Percentiles rank a stretch among this genome's conserved stretches.
Conservation (phyloP, 495 filamentous ascomycete species). For the Penicillium nucicola region DNA sequence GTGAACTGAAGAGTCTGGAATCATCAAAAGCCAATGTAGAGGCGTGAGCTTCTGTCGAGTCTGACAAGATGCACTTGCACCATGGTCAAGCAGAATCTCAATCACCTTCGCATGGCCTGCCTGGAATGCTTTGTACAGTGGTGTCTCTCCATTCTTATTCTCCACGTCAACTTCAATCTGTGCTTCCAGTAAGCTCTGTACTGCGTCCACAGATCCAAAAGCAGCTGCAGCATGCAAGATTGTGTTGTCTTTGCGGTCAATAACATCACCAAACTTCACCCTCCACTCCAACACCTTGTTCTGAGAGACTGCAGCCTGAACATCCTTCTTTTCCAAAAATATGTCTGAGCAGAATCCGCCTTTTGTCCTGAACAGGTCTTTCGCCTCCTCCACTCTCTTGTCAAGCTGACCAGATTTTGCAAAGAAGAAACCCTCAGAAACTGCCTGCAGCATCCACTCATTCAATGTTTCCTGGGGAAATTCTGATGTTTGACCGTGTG, state of each 20-base stretch:
- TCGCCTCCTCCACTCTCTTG: slow-evolving; percentile 8
- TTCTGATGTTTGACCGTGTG: slow-evolving; percentile 5
- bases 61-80: slow-evolving; percentile 14
- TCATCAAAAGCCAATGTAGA: slow-evolving; percentile 16
- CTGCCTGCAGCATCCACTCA: slow-evolving; percentile 13
- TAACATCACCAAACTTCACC: neutral
- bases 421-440: slow-evolving; percentile 15
- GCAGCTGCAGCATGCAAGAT: slow-evolving; percentile 25
- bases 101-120: slow-evolving; percentile 22
- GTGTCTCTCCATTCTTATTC: slow-evolving; percentile 23
- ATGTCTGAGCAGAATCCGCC: slow-evolving; percentile 21
- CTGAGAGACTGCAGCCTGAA: neutral
- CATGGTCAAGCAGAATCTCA: slow-evolving; percentile 13
- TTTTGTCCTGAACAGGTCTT: slow-evolving; percentile 10
- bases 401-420: neutral
- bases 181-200: slow-evolving; percentile 10
- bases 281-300: slow-evolving; percentile 8
- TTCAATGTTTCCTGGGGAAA: slow-evolving; percentile 6
- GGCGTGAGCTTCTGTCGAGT: slow-evolving; percentile 13
- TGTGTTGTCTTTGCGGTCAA: slow-evolving; percentile 22
- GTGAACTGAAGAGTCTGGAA: neutral
- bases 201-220: slow-evolving; percentile 10
- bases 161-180: slow-evolving; percentile 8
- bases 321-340: slow-evolving; percentile 11
- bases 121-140: slow-evolving; percentile 29